Base-by-base conservation (phyloP, 495 filamentous ascomycete genomes). In the Talaromyces stipitatus region DNA sequence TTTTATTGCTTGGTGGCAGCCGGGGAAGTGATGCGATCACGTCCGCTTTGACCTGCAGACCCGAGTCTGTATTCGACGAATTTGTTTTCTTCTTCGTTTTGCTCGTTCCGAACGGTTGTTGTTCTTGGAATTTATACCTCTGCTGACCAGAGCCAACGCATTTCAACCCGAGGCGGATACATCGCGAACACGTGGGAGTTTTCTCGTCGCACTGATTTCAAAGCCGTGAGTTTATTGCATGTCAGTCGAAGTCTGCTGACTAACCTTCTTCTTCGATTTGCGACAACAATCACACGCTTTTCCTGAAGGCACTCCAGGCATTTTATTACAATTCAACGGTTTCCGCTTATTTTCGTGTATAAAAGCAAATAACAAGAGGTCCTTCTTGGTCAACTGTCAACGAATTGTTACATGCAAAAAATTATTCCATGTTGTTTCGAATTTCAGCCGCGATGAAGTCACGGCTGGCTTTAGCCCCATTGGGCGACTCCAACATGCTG, bases 201-300 rank as follows among this genome's bases (percentile, higher is more conserved):
- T 62, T 64, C 59, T 68, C 69, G 57, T 78, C 75, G 54, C 75
- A 78, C 75, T 45, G 12, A 47, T 2, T 6, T 24, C 11, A 10
- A 10, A 9, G 7, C 11, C 16, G 45, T 48, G 20, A 48, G 45
- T 26, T 24, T 24, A 10, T 10, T 1, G 20, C 4, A n/a, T 4
- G 5, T 27, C 11, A 48, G 22, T 23, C 24, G 45, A 23, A 20
- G 28, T 9, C 32, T 11, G n/a, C 23, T 8, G 2, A 29, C 55
- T 23, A 62, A 80, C 78, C 71, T 80, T 80, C 64, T 82, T 81
- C 69, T 79, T 82, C 55, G 74, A 72, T 50, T 73, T 72, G 27
- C 78, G 75, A 61, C 78, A 82, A 6, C 62, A 71, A 27, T 79
- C 73, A 56, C 79, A 82, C 23, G 72, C 76, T 57, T 70, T 69